Conservation (phyloP, 305 asterid genomes). For the Fraxinus ornus region DNA sequence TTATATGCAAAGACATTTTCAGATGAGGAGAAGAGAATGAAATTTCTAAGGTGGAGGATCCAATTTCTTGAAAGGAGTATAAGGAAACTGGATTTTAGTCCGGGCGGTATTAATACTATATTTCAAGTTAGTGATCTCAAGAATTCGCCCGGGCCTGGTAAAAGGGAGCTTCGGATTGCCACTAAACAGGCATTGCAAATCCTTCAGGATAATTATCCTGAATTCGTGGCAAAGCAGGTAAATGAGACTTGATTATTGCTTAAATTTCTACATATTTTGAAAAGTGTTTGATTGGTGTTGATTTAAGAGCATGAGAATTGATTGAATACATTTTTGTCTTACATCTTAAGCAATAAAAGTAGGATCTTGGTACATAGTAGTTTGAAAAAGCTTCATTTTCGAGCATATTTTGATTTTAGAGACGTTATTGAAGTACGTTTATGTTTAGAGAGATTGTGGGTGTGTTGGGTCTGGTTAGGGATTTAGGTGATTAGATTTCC, state of each 20-base stretch:
- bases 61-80: constrained; percentile 93
- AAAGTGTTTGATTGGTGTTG: neutral
- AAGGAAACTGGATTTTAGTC: constrained; percentile 72
- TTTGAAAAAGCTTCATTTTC: neutral
- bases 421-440: neutral
- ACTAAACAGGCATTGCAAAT: constrained; percentile 73
- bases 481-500: neutral
- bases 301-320: neutral
- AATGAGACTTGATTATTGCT: neutral
- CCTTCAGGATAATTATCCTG: constrained; percentile 94
- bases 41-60: constrained; percentile 82
- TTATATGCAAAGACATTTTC: constrained; percentile 63
- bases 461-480: neutral
- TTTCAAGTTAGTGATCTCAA: constrained; percentile 88
- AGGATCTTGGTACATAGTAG: constrained; percentile 10
- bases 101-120: constrained; percentile 72
- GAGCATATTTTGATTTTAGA: neutral
- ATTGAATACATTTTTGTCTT: neutral
- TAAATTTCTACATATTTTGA: neutral
- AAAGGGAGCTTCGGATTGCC: constrained; percentile 74
- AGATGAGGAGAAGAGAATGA: constrained; percentile 63
- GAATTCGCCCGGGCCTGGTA: constrained; percentile 85
- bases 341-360: neutral
- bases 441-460: neutral
- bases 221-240: constrained; percentile 90